Conservation (phyloP, 1,139 yeast species). For the Protomyces inouyei region DNA sequence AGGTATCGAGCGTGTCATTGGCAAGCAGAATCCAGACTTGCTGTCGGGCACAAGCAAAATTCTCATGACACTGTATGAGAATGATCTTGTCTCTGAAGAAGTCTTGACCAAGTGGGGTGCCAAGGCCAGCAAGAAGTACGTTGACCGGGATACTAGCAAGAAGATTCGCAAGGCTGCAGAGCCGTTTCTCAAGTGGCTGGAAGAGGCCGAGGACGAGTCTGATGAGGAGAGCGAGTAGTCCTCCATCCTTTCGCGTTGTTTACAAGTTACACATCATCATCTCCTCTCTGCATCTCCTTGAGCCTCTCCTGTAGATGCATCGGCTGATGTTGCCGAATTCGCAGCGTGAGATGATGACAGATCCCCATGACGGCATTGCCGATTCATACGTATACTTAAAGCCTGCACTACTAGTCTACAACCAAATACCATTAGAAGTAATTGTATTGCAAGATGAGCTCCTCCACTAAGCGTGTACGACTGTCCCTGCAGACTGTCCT, state of each 20-base stretch:
- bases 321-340: no score
- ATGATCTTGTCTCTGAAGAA: conserved; percentile 80
- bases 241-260: neutral
- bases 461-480: neutral
- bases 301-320: no score
- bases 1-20: conserved; percentile 90
- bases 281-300: neutral
- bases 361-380: no score
- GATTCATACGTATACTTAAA: no score
- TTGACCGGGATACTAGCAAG: conserved; percentile 84
- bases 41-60: conserved; percentile 74
- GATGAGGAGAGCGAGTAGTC: conserved; percentile 38
- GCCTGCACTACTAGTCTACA: neutral
- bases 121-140: conserved; percentile 87
- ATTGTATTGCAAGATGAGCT: neutral
- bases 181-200: conserved; percentile 90
- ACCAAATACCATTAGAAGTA: neutral
- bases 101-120: conserved; percentile 79
- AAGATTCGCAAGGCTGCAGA: conserved; percentile 95
- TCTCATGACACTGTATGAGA: conserved; percentile 71
- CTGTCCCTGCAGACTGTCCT: neutral
- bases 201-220: conserved; percentile 76
- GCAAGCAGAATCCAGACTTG: conserved; percentile 72
- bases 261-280: neutral
- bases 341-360: no score